Evolutionary conservation across 306 rosid species (phyloP).

Genomic region (Neltuma alba): DNA sequence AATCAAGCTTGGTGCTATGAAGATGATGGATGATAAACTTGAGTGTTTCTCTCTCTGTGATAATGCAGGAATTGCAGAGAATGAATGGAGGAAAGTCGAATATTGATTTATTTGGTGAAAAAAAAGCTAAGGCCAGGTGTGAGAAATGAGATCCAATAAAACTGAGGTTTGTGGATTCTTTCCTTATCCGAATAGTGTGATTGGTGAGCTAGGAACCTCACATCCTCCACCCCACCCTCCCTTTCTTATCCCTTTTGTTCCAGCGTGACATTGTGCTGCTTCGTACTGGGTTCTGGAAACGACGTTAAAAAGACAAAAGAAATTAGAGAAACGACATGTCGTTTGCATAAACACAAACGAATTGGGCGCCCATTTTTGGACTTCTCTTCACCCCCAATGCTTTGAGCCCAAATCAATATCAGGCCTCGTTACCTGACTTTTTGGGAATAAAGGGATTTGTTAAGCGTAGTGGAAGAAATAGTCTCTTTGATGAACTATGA

Average conservation of each 20-base stretch:
- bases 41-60: background rate
- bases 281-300: background rate
- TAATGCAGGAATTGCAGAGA: background rate
- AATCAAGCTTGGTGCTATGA: background rate
- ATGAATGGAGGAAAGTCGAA: constrained; percentile 26
- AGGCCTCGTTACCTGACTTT: background rate
- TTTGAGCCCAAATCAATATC: background rate
- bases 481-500: too few species aligned
- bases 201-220: constrained; percentile 52
- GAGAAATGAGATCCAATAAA: constrained; percentile 55
- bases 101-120: constrained; percentile 27
- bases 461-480: too few species aligned
- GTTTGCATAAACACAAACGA: background rate
- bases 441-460: too few species aligned
- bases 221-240: constrained; percentile 14
- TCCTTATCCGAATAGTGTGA: constrained; percentile 58
- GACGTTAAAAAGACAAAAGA: background rate
- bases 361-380: background rate
- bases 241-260: constrained; percentile 5
- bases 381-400: background rate
- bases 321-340: background rate
- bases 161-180: constrained; percentile 58
- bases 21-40: background rate
- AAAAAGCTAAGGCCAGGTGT: constrained; percentile 19
- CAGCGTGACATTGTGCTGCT: background rate